phyloP scores from a whole-genome alignment of 306 rosid species.

The Myrica gale region DNA sequence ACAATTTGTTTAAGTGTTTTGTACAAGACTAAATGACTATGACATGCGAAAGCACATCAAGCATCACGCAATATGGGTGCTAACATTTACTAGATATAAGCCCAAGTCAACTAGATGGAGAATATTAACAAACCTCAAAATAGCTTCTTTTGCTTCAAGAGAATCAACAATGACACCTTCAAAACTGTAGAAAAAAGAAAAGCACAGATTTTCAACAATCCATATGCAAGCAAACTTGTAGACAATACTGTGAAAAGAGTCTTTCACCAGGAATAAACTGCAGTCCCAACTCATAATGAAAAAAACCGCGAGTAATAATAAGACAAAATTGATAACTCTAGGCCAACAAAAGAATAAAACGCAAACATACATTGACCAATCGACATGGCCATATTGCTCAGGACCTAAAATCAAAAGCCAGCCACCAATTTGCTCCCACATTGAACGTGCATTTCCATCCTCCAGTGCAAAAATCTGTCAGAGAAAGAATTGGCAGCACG shows the following conservation, averaged over 20 bases:
- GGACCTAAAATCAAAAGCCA: conserved; percentile 53
- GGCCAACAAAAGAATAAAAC: conserved; percentile 21
- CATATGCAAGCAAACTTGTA: neutral
- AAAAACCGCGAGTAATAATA: neutral
- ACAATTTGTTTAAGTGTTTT: neutral
- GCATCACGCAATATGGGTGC: neutral
- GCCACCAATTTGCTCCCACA: conserved; percentile 74
- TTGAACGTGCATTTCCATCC: conserved; percentile 56
- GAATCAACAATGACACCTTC: conserved; percentile 85
- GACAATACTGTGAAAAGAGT: conserved; percentile 20
- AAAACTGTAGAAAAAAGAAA: conserved; percentile 50
- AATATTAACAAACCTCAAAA: conserved; percentile 68
- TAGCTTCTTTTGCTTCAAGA: conserved; percentile 62
- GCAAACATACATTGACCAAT: conserved; percentile 85
- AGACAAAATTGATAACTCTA: neutral
- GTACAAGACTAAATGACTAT: neutral
- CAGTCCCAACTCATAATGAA: neutral
- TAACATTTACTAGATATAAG: conserved; percentile 14
- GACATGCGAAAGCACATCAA: neutral
- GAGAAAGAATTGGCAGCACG: conserved; percentile 25
- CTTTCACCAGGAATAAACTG: neutral
- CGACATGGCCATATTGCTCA: conserved; percentile 50
- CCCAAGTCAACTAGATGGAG: conserved; percentile 16
- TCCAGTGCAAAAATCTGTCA: conserved; percentile 78
- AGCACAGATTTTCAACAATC: conserved; percentile 19